Evolutionary conservation across 805 yeast species (phyloP), one percentile per base, ranked within the genome.

Genomic region (Saturnispora diversa): DNA sequence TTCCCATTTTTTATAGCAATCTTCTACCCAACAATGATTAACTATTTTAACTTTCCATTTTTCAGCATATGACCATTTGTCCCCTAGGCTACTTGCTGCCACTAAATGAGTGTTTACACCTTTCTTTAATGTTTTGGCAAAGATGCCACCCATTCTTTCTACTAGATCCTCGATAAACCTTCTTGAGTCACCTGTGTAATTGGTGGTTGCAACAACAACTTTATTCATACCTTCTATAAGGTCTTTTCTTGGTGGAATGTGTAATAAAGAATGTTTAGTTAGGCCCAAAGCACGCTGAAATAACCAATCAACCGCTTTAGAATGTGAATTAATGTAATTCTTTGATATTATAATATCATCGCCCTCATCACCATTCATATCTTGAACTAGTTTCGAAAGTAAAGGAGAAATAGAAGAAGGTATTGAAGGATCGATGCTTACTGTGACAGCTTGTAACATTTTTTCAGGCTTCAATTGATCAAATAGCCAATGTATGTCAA

Each of bases 11-110:
- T 72, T 64, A 46, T 70, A 90, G 31, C 86, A 72, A 40, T 84
- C 88, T 53, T 90, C 97, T 11, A 90, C 60, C 98, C 98, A 90
- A 11, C 79, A 54, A 59, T 86, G 95, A 53, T 83, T 87, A 1
- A 84, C 78, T 2, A 81, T 65, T 23, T 69, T 68, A 17, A 84
- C 62, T 3, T 59, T 49, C 95, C 96, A 87, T 45, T 70, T 69
- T 26, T 65, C 55, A 0, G 92, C 94, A 13, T 87, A 85, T 9
- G 70, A 72, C 52, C 73, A 85, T 60, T 90, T 90, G 42, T 70
- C 74, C 2, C 98, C 97, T 12, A 55, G 55, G 0, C 82, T 70
- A 25, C 68, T 69, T 0, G 87, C 80, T 2, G 84, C 75, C 4
- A 90, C 68, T 24, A 90, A 64, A 55, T 77, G 84, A 5, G 94